A percentile compares a stretch with the other conserved stretches of the same genome.
phyloP scores from a whole-genome alignment of 2,329 filamentous ascomycete species.

The Monosporascus cannonballus region DNA sequence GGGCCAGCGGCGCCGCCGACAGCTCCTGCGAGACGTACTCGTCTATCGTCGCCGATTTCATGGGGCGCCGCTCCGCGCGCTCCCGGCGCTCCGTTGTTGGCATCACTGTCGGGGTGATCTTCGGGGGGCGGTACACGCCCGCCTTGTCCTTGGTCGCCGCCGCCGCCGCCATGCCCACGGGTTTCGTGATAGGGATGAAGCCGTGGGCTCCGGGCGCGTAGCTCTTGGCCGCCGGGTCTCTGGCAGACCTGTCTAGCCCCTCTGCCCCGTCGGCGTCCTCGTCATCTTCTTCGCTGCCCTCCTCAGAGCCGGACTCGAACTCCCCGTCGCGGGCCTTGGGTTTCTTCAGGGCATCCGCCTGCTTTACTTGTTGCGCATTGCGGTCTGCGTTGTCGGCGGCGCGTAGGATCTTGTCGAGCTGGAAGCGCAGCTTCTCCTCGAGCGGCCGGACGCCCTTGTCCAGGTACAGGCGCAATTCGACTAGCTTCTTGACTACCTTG shows the following conservation, averaged over 20 bases:
- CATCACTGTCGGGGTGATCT: slow-evolving; percentile 82
- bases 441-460: slow-evolving; percentile 88
- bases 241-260: slow-evolving; percentile 8
- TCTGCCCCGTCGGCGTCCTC: slow-evolving; percentile 26
- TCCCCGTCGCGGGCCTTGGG: slow-evolving; percentile 21
- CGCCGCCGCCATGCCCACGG: slow-evolving; percentile 24
- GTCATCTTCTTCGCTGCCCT: slow-evolving; percentile 26
- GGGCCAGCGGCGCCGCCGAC: slow-evolving; percentile 70
- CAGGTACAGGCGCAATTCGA: slow-evolving; percentile 84
- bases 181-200: slow-evolving; percentile 29
- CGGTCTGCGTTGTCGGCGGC: slow-evolving; percentile 71
- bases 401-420: slow-evolving; percentile 90
- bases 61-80: slow-evolving; percentile 53
- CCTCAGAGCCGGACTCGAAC: slow-evolving; percentile 30
- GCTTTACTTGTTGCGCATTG: slow-evolving; percentile 25
- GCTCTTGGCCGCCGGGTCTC: slow-evolving; percentile 23
- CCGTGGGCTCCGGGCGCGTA: slow-evolving; percentile 31
- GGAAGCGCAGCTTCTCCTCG: slow-evolving; percentile 86
- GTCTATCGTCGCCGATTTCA: slow-evolving; percentile 79
- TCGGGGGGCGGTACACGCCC: slow-evolving; percentile 83
- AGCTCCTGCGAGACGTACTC: slow-evolving; percentile 87
- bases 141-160: slow-evolving; percentile 39
- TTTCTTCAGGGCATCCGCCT: slow-evolving; percentile 27
- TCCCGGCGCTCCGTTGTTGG: slow-evolving; percentile 60
- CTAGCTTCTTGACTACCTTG: slow-evolving; percentile 76